These are phyloP conservation scores for Kodamaea sp. DNA, from an alignment of 1,139 yeast species.

Conservation along the genomic window DNA sequence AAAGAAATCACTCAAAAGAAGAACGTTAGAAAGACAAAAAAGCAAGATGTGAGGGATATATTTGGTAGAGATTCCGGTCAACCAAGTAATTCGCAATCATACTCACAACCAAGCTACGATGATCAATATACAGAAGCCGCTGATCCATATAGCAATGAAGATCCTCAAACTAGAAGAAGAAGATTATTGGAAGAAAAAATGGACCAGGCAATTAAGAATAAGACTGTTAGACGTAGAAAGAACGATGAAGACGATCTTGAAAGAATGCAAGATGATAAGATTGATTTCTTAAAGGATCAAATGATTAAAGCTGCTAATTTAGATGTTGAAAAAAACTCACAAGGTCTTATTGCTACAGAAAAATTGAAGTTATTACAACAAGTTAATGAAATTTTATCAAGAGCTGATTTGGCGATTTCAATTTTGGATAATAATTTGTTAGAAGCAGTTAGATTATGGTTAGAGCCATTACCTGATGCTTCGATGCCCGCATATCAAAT, in stretches of 20 bases:
- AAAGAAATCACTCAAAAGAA: constrained; percentile 37
- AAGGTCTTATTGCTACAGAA: constrained; percentile 77
- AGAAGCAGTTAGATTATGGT: constrained; percentile 94
- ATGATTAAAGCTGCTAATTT: constrained; percentile 92
- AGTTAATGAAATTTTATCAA: constrained; percentile 70
- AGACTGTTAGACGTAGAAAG: constrained; percentile 54
- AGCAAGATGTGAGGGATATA: constrained; percentile 10
- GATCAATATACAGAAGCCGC: constrained; percentile 7
- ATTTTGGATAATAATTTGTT: constrained; percentile 89
- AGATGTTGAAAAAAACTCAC: constrained; percentile 81
- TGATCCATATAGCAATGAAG: constrained; percentile 32
- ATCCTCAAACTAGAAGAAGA: constrained; percentile 55
- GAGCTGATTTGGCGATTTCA: constrained; percentile 85
- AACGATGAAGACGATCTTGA: constrained; percentile 91
- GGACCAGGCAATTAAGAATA: constrained; percentile 70
- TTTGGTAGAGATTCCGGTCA: constrained; percentile 9
- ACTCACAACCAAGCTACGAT: constrained; percentile 10
- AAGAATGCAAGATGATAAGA: constrained; percentile 89
- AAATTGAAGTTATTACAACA: constrained; percentile 78
- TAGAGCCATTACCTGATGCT: constrained; percentile 97
- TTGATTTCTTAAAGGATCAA: constrained; percentile 74
- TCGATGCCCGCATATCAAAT: constrained; percentile 96
- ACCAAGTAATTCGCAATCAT: constrained; percentile 1
- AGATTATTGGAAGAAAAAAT: constrained; percentile 77
- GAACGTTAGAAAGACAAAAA: constrained; percentile 29